Evolutionary conservation across 1,139 yeast species (phyloP), one percentile per base, ranked within the genome.

Genomic region (Sugiyamaella novakii): DNA sequence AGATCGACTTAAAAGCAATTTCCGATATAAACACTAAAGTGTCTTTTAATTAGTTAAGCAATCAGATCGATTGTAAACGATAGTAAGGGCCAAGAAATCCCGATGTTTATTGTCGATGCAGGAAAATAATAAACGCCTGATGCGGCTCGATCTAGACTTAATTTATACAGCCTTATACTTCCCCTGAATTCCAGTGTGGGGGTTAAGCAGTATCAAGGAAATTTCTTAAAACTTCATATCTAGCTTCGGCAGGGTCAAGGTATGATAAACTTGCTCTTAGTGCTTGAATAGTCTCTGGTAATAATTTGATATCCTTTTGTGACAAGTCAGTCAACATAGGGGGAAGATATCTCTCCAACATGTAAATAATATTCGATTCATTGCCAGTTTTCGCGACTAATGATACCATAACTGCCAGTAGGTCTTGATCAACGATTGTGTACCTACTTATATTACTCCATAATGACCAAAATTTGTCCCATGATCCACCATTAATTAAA

Each of bases 401-500:
- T 1, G 70, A 59, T 1, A 62, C 50, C 42, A 62, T 58, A n/a
- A 56, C 53, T 18, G 58, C 59, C 24, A 63, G 50, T 14, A 65
- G 46, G 10, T 50, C 56, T 6, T 51, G 33, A 33, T 61, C 64
- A 5, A 62, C 41, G 22, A 47, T 38, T 15, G 53, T 50, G 12
- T 46, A 34, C 3, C 52, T 47, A 11, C 54, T 33, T 5, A 64
- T 53, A 10, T 58, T 51, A 15, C 63, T 61, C 56, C 73, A 56
- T 2, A 71, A 55, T 2, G 61, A 55, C 65, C 70, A 69, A 48
- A 72, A 66, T 21, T 62, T 57, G 11, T 54, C 55, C 72, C 73
- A 73, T n/a, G 63, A 59, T 17, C 57, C 56, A n/a, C 67, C 64
- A 51, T 73, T 73, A 17, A 70, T 71, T 43, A 67, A 65, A 1